Evolutionary conservation across 2,329 filamentous ascomycete genomes (phyloP).

Genomic region (Remersonia thermophila): DNA sequence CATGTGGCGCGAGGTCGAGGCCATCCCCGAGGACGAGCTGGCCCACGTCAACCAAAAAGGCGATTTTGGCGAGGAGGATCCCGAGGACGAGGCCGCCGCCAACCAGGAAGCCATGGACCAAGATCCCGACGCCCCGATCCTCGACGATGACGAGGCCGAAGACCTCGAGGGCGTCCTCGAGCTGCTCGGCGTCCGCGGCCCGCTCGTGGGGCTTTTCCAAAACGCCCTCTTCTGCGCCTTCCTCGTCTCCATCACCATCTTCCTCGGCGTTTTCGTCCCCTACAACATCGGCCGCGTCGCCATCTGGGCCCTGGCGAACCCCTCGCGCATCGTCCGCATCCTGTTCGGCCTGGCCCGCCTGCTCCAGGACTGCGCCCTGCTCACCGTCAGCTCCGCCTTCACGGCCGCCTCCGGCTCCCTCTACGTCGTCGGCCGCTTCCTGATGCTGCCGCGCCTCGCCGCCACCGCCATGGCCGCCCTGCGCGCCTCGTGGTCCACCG

Average conservation of each 20-base stretch:
- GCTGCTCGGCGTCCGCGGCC: conserved; percentile 90
- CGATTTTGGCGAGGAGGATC: conserved; percentile 25
- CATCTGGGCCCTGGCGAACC: conserved; percentile 68
- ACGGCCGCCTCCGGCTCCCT: conserved; percentile 25
- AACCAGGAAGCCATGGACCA: conserved; percentile 18
- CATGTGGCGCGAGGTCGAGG: conserved; percentile 48
- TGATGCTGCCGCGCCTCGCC: conserved; percentile 2
- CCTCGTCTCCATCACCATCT: conserved; percentile 75
- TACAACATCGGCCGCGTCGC: conserved; percentile 85
- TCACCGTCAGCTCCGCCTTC: conserved; percentile 45
- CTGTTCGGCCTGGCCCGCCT: conserved; percentile 66
- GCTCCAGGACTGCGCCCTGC: conserved; percentile 62
- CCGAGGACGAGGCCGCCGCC: conserved; percentile 20
- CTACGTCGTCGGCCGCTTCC: conserved; percentile 21
- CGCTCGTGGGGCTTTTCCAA: conserved; percentile 77
- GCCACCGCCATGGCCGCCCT: conserved; percentile 7
- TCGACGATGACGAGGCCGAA: conserved; percentile 58
- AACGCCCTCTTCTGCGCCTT: conserved; percentile 92
- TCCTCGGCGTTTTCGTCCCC: conserved; percentile 75
- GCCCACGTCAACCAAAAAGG: conserved; percentile 30
- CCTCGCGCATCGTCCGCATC: conserved; percentile 61
- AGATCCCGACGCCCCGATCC: conserved; percentile 18
- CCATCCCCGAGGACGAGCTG: conserved; percentile 39
- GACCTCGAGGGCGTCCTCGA: conserved; percentile 95
- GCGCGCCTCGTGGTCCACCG: conserved; percentile 29